phyloP scores from a whole-genome alignment of 257 asterid genomes.

The Nemophila menziesii region DNA sequence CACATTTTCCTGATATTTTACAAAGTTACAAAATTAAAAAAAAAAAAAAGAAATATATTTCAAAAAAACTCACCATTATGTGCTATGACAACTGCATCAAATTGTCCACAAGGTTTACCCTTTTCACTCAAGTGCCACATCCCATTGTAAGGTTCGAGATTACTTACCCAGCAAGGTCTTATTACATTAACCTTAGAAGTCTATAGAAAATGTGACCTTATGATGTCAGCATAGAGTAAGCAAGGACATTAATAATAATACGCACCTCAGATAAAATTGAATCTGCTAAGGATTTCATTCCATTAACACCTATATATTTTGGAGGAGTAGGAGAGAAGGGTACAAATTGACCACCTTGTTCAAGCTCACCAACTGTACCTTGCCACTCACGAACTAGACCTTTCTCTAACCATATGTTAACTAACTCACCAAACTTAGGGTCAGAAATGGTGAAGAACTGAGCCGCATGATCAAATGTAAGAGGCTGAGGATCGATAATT shows the following conservation, averaged over 20 bases:
- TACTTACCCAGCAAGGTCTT: slow-evolving; percentile 88
- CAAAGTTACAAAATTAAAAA: slow-evolving; percentile 8
- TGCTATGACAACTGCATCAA: slow-evolving; percentile 86
- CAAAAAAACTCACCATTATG: slow-evolving; percentile 56
- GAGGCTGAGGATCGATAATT: slow-evolving; percentile 50
- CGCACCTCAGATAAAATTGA: slow-evolving; percentile 66
- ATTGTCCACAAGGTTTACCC: slow-evolving; percentile 69
- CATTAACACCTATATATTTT: slow-evolving; percentile 59
- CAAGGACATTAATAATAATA: background rate
- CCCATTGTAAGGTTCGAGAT: slow-evolving; percentile 73
- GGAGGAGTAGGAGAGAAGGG: slow-evolving; percentile 52
- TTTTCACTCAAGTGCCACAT: slow-evolving; percentile 88
- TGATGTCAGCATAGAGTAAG: slow-evolving; percentile 6
- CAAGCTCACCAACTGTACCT: slow-evolving; percentile 61
- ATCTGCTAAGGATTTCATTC: slow-evolving; percentile 90
- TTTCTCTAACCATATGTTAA: slow-evolving; percentile 50
- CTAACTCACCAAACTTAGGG: slow-evolving; percentile 59
- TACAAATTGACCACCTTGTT: slow-evolving; percentile 59
- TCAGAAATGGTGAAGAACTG: slow-evolving; percentile 82
- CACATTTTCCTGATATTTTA: slow-evolving; percentile 78
- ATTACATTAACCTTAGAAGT: slow-evolving; percentile 56
- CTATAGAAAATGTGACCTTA: slow-evolving; percentile 28
- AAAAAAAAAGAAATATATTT: background rate
- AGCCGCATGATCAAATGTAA: slow-evolving; percentile 82
- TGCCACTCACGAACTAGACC: slow-evolving; percentile 64